Evolutionary conservation across 768 basidiomycete genomes (phyloP).

Genomic region (Phylloporus arenicola): DNA sequence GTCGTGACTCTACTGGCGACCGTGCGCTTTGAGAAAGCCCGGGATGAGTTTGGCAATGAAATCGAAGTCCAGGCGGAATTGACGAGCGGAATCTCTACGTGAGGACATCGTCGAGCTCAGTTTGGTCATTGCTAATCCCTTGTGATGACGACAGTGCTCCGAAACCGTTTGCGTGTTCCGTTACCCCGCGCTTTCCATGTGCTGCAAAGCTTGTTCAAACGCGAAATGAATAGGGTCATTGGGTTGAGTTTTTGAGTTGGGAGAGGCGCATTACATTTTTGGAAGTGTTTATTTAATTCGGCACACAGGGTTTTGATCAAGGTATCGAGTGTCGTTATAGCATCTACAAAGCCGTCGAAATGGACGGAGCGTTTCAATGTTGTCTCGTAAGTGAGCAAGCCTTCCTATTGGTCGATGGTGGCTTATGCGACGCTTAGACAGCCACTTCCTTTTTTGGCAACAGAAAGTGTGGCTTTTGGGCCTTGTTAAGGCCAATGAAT

Average conservation of each 20-base stretch:
- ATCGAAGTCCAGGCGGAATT: constrained; percentile 24
- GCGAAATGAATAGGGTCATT: not conserved
- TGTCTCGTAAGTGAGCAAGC: too few species aligned
- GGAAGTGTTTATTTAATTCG: not conserved
- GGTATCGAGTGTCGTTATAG: constrained; percentile 5
- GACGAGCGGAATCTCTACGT: constrained; percentile 20
- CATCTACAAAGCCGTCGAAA: too few species aligned
- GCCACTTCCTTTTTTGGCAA: too few species aligned
- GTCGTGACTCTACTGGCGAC: constrained; percentile 30
- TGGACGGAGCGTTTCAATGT: too few species aligned
- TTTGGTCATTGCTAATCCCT: not conserved
- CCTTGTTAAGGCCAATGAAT: too few species aligned
- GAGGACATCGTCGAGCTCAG: not conserved
- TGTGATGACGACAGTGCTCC: constrained; percentile 13
- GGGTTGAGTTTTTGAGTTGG: not conserved
- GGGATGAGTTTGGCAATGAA: constrained; percentile 27
- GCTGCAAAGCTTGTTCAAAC: constrained; percentile 14
- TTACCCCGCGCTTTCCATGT: constrained; percentile 12
- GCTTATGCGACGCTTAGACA: too few species aligned
- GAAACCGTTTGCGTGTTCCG: constrained; percentile 22
- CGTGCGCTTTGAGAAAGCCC: constrained; percentile 22
- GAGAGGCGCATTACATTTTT: not conserved
- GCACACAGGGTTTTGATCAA: not conserved
- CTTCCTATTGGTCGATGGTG: too few species aligned
- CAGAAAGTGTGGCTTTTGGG: too few species aligned